Evolutionary conservation across 352 stramenopile genomes (phyloP), one percentile per base, ranked within the genome.

Genomic region (Globisporangium camurandrum): DNA sequence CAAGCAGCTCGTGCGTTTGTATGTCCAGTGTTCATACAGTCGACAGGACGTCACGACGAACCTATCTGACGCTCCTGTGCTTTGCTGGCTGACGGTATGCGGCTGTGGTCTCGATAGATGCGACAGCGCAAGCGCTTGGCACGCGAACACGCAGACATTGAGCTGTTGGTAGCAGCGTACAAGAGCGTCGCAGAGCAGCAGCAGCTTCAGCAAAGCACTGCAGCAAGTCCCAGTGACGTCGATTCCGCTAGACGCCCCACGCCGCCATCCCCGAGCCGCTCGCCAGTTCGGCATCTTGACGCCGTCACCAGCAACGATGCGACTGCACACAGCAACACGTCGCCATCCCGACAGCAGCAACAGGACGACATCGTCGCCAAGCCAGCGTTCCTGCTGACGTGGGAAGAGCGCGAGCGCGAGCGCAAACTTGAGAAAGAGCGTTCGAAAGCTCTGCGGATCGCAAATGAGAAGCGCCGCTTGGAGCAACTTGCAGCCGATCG

Each of bases 381-480:
- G 23, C 75, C 77, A 3, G 51, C 59, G 2, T 79, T 90, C 39
- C 62, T 88, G 34, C 76, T 78, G 62, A 84, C 68, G 4, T 91
- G 75, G 71, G 75, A 91, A 55, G 75, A 91, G 56, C 70, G 80
- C 7, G 75, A 88, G 54, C 62, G 62, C 37, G 63, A 78, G 34
- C 61, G 71, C 12, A 70, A 66, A 36, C 51, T 76, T 26, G 71
- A 84, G 39, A 88, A 91, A 44, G 72, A 85, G 22, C 26, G 61
- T 0, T 70, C 66, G 17, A 86, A 83, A 49, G 50, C 62, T 0
- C 59, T 74, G 26, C 75, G 75, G 16, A 88, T 92, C 24, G 64
- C 81, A 16, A 62, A 82, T 0, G 77, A 92, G 49, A 84, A 88
- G 45, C 43, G 64, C 12, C 64, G 76, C 5, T 53, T 88, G 0